These are phyloP conservation scores for Aureobasidium subglaciale DNA, from an alignment of 2,329 filamentous ascomycete species.

Conservation along the genomic window DNA sequence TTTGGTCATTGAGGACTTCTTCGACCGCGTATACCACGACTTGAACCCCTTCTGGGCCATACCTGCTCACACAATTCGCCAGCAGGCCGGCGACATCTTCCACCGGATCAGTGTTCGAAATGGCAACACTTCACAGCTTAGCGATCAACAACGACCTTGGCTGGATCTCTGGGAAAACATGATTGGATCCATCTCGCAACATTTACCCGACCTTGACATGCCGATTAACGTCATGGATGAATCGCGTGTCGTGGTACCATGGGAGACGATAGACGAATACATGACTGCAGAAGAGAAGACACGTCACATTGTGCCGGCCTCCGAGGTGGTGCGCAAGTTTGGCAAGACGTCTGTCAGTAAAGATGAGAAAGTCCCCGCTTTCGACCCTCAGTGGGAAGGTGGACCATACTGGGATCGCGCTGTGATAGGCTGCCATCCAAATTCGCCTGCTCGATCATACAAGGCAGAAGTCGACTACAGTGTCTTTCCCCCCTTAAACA, in stretches of 20 bases:
- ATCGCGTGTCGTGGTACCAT: conserved; percentile 40
- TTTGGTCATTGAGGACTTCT: conserved; percentile 44
- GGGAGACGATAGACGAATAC: conserved; percentile 38
- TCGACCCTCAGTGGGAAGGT: conserved; percentile 28
- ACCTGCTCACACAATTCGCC: conserved; percentile 34
- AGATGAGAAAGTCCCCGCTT: conserved; percentile 23
- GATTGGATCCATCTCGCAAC: conserved; percentile 30
- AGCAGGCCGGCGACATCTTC: conserved; percentile 33
- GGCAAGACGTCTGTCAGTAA: conserved; percentile 21
- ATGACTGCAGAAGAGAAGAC: conserved; percentile 27
- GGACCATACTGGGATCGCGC: conserved; percentile 38
- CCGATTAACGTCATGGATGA: conserved; percentile 46
- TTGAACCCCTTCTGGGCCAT: conserved; percentile 44
- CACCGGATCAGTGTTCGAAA: conserved; percentile 36
- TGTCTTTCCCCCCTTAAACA: conserved; percentile 29
- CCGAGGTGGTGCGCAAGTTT: conserved; percentile 27
- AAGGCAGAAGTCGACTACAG: conserved; percentile 31
- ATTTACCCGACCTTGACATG: conserved; percentile 41
- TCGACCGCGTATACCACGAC: conserved; percentile 46
- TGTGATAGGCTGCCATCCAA: conserved; percentile 35
- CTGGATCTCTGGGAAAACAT: conserved; percentile 37
- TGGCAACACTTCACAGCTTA: conserved; percentile 24
- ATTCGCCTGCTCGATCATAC: conserved; percentile 30
- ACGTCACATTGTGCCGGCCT: conserved; percentile 24
- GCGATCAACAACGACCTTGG: conserved; percentile 25